These are phyloP conservation scores for Verticillium nonalfalfae DNA, from an alignment of 2,329 filamentous ascomycete genomes.

Conservation along the genomic window DNA sequence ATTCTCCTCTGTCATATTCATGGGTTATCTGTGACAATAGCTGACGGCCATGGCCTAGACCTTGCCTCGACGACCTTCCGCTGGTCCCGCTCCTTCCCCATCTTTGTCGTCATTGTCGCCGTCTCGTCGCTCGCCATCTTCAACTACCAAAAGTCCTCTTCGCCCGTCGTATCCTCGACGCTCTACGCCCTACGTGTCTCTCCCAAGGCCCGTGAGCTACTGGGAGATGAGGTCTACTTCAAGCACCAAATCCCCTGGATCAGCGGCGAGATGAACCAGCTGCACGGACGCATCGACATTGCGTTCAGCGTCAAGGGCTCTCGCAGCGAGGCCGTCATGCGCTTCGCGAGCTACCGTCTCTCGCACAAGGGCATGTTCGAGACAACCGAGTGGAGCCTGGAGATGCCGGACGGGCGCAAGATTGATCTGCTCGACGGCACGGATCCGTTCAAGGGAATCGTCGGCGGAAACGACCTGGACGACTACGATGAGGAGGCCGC, in stretches of 20 bases:
- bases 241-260: conserved; percentile 76
- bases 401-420: conserved; percentile 50
- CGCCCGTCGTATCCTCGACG: conserved; percentile 76
- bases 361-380: conserved; percentile 61
- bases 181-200: conserved; percentile 89
- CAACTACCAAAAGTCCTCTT: conserved; percentile 98
- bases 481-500: conserved; percentile 27
- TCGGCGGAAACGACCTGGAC: conserved; percentile 29
- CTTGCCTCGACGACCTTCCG: conserved; percentile 40
- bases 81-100: conserved; percentile 69
- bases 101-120: conserved; percentile 70
- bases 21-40: background rate
- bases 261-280: conserved; percentile 81
- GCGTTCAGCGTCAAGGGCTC: conserved; percentile 81
- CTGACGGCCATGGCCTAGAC: conserved; percentile 18
- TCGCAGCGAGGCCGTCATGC: conserved; percentile 63
- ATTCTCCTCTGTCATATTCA: conserved; percentile 5
- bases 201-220: conserved; percentile 61
- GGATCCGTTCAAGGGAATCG: conserved; percentile 59
- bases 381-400: conserved; percentile 86
- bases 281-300: conserved; percentile 87
- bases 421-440: conserved; percentile 69
- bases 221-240: conserved; percentile 87
- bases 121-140: conserved; percentile 80
- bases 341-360: conserved; percentile 70